Base-by-base conservation (phyloP, 768 basidiomycete genomes). In the Tylopilus rubrobrunneus region DNA sequence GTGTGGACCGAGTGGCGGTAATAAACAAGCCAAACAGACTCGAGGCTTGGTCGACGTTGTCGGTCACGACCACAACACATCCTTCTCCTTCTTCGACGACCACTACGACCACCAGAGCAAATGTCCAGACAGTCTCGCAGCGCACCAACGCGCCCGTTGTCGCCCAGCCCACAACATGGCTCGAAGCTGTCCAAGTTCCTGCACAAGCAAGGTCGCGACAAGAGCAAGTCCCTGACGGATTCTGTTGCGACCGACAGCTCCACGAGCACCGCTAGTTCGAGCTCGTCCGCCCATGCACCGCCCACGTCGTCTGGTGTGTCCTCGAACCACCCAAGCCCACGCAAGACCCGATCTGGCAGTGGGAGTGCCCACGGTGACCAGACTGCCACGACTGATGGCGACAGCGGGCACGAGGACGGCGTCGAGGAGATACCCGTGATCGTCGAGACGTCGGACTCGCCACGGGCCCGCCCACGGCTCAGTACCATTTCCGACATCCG, bases 101-200 rank as follows among this genome's bases (percentile, higher is more conserved):
- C 6, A 56, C 46, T 19, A 40, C 54, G 28, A 39, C 39, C 17
- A 39, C 39, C 39, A 9, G 17, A 19, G n/a, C 19, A 5, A 25
- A 83, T 82, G 82, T 74, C 79, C 56, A 77, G 76, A 63, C 73
- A 75, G 56, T 57, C 76, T 42, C 78, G 78, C 64, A 70, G 73
- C 50, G 69, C 74, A 21, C 69, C 75, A 14, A 69, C 74, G 40
- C 66, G 74, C 27, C 69, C 79, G 49, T 67, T 76, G 47, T 72
- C 78, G 42, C 74, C 79, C 27, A 64, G 70, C 37, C 66, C 71
- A 41, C 64, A 72, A 27, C 75, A 74, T 62, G 57, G 70, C 50
- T 80, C 82, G 34, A 87, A 85, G 67, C 71, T 88, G 5, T 76
- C 84, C 64, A 86, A 79, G 65, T 86, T 88, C 62, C 74, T 88